A percentile compares a stretch with the other conserved stretches of the same genome.
These are phyloP conservation scores for Lipomyces anomalus DNA, from an alignment of 805 yeast species.

Conservation along the genomic window DNA sequence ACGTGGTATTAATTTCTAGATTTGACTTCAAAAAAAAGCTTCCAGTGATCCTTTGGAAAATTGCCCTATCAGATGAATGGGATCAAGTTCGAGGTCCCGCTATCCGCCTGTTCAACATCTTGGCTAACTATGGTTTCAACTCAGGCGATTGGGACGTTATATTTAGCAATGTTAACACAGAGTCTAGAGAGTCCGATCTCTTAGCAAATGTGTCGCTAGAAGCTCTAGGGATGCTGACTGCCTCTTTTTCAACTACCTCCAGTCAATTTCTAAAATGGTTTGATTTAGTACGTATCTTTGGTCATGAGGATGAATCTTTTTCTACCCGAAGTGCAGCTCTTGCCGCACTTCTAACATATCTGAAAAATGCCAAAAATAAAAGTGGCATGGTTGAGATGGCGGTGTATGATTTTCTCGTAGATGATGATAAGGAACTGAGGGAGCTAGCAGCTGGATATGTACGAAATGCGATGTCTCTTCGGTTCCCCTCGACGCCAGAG, in stretches of 20 bases:
- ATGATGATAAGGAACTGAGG: constrained; percentile 64
- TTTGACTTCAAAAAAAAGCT: not conserved
- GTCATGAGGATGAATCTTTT: constrained; percentile 42
- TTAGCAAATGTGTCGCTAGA: constrained; percentile 46
- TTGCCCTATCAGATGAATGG: constrained; percentile 22
- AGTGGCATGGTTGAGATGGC: not conserved
- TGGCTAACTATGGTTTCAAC: not conserved
- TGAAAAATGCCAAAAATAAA: constrained; percentile 11
- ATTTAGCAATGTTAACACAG: constrained; percentile 30
- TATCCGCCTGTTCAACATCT: constrained; percentile 18
- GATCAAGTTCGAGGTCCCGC: constrained; percentile 29
- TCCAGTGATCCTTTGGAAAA: constrained; percentile 15
- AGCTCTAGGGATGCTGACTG: constrained; percentile 44
- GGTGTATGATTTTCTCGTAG: constrained; percentile 40
- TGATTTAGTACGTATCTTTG: constrained; percentile 27
- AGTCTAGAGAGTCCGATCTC: constrained; percentile 39
- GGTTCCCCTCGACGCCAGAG: constrained; percentile 32
- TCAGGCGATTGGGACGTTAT: constrained; percentile 29
- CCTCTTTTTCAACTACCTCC: constrained; percentile 21
- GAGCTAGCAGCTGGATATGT: constrained; percentile 42
- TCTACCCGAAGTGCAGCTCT: constrained; percentile 44
- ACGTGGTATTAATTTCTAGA: not conserved
- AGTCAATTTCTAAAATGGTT: constrained; percentile 30
- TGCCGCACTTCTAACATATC: constrained; percentile 38
- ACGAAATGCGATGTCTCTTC: constrained; percentile 30